These are phyloP conservation scores for Hermanozyma aechmeae DNA, from an alignment of 805 yeast species.

Conservation along the genomic window DNA sequence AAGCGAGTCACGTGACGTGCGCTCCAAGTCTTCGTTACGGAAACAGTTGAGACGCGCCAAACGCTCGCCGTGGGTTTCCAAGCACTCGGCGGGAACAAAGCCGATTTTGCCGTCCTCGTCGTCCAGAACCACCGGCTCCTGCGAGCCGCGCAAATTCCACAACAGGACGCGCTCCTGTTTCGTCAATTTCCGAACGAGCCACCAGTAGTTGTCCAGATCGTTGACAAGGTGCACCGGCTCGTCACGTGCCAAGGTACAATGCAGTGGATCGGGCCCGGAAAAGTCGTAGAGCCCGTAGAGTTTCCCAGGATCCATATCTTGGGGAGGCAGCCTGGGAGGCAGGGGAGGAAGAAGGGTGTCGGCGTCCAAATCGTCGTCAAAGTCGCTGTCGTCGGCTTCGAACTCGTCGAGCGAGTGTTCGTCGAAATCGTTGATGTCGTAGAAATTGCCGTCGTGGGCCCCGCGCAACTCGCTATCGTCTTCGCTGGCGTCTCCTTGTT, in stretches of 20 bases:
- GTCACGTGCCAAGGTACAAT: constrained; percentile 68
- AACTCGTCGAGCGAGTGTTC: constrained; percentile 4
- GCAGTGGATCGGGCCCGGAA: constrained; percentile 88
- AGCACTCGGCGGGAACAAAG: constrained; percentile 92
- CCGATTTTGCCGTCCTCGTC: constrained; percentile 70
- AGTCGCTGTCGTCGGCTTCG: constrained; percentile 14
- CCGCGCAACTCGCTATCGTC: not conserved
- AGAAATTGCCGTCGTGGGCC: constrained; percentile 2
- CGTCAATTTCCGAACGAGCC: constrained; percentile 58
- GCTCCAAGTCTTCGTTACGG: constrained; percentile 70
- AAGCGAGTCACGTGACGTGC: constrained; percentile 10
- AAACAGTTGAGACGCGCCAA: constrained; percentile 88
- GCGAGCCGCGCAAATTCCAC: constrained; percentile 5
- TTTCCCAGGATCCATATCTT: constrained; percentile 72
- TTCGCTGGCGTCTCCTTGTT: no score
- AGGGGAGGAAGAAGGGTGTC: constrained; percentile 41
- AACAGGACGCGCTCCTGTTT: constrained; percentile 18
- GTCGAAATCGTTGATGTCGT: constrained; percentile 4
- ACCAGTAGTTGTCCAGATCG: constrained; percentile 94
- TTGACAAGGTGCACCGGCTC: constrained; percentile 76
- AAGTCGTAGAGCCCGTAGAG: constrained; percentile 84
- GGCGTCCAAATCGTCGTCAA: constrained; percentile 23
- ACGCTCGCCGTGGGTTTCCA: constrained; percentile 87
- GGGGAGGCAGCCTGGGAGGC: constrained; percentile 73
- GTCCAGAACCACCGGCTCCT: constrained; percentile 12